phyloP scores from a whole-genome alignment of 306 rosid species.

The Vigna angularis region DNA sequence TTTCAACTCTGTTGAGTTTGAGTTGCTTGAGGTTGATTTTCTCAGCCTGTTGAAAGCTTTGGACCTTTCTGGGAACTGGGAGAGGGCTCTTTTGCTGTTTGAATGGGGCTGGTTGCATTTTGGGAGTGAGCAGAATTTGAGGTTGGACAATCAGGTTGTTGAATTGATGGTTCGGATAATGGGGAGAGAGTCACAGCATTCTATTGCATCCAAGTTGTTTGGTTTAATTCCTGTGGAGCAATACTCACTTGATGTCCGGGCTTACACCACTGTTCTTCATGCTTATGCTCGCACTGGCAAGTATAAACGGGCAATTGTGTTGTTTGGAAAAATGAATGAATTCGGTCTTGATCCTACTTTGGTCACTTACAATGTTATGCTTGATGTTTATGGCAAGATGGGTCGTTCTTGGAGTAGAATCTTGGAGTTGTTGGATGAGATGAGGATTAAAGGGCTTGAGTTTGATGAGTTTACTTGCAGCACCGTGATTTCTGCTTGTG shows the following conservation, averaged over 20 bases:
- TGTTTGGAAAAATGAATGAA: conserved; percentile 78
- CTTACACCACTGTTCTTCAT: conserved; percentile 82
- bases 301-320: conserved; percentile 70
- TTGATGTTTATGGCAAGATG: conserved; percentile 95
- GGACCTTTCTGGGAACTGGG: conserved; percentile 83
- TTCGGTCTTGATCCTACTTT: conserved; percentile 78
- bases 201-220: conserved; percentile 77
- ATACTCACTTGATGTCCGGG: conserved; percentile 78
- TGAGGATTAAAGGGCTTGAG: conserved; percentile 67
- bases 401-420: conserved; percentile 88
- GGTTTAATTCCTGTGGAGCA: conserved; percentile 78
- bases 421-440: conserved; percentile 81
- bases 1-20: conserved; percentile 62
- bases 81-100: conserved; percentile 74
- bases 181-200: conserved; percentile 91
- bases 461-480: conserved; percentile 95
- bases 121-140: conserved; percentile 53
- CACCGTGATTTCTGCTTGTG: conserved; percentile 93
- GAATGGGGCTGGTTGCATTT: conserved; percentile 72
- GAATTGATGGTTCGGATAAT: conserved; percentile 80
- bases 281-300: conserved; percentile 78
- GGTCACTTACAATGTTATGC: conserved; percentile 96
- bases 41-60: conserved; percentile 75
- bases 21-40: conserved; percentile 75
- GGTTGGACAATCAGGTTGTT: conserved; percentile 66